phyloP scores from a whole-genome alignment of 345 rosid genomes.

The Lenwebbia sp. region DNA sequence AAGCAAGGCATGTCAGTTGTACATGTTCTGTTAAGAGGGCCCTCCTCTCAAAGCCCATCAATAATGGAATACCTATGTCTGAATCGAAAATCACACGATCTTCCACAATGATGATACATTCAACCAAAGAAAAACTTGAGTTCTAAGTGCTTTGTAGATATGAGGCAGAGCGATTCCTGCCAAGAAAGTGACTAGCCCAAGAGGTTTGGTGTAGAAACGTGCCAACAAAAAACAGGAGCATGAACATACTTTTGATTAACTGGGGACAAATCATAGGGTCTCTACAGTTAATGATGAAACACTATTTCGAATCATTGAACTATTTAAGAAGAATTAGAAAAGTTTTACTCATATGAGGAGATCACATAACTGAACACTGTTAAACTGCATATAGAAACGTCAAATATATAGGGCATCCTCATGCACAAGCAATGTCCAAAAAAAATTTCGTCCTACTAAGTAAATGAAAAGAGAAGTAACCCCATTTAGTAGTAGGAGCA shows the following conservation, averaged over 20 bases:
- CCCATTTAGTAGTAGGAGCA: not conserved
- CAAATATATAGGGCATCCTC: not conserved
- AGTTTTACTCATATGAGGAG: not conserved
- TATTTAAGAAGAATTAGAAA: not conserved
- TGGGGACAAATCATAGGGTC: not conserved
- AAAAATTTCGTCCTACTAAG: not conserved
- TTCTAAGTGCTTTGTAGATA: too few relatives aligned
- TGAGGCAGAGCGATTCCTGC: too few relatives aligned
- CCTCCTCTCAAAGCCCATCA: too few relatives aligned
- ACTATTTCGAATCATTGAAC: not conserved
- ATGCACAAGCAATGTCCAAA: not conserved
- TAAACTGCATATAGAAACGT: not conserved
- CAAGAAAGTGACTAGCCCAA: too few relatives aligned
- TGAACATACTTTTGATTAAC: not conserved
- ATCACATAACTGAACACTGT: not conserved
- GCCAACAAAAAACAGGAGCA: too few relatives aligned
- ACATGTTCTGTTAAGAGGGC: too few relatives aligned
- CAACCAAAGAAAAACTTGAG: too few relatives aligned
- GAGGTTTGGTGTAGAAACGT: too few relatives aligned
- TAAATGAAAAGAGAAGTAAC: not conserved
- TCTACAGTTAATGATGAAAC: not conserved
- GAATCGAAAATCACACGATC: too few relatives aligned
- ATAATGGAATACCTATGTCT: too few relatives aligned
- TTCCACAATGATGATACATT: too few relatives aligned
- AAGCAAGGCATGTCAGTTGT: too few relatives aligned